Conservation (phyloP, 2,329 filamentous ascomycete genomes). For the Cladosporium oxysporum region DNA sequence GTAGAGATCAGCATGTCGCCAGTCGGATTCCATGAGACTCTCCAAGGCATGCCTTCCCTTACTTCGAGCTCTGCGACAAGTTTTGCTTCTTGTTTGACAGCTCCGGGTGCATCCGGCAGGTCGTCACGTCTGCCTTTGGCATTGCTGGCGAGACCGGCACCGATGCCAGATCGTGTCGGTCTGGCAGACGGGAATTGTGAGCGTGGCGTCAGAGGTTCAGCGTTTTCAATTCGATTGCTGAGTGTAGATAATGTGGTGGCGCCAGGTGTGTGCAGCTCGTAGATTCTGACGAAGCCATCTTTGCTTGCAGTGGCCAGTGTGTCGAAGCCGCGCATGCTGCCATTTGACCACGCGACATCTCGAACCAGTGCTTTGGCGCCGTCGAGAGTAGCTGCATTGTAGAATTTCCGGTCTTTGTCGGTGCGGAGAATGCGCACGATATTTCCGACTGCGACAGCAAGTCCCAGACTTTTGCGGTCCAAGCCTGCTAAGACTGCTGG, state of each 20-base stretch:
- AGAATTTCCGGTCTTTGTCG: constrained; percentile 74
- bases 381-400: constrained; percentile 74
- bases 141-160: constrained; percentile 53
- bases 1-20: constrained; percentile 73
- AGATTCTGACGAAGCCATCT: constrained; percentile 88
- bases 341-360: constrained; percentile 89
- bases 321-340: constrained; percentile 87
- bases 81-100: constrained; percentile 63
- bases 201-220: constrained; percentile 12
- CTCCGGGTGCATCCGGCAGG: constrained; percentile 60
- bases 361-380: constrained; percentile 73
- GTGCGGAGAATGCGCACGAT: constrained; percentile 82
- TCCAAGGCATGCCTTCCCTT: constrained; percentile 72
- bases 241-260: constrained; percentile 49
- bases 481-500: constrained; percentile 78
- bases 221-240: constrained; percentile 14
- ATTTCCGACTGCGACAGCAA: constrained; percentile 86
- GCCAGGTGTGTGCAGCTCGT: constrained; percentile 67
- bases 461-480: constrained; percentile 71
- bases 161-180: constrained; percentile 53
- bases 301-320: constrained; percentile 89
- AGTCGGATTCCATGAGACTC: constrained; percentile 64
- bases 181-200: constrained; percentile 14
- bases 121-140: constrained; percentile 53
- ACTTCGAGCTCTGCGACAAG: constrained; percentile 68